Evolutionary conservation across 2,329 filamentous ascomycete genomes (phyloP), one percentile per base, ranked within the genome.

Genomic region (Aspergillus niger): DNA sequence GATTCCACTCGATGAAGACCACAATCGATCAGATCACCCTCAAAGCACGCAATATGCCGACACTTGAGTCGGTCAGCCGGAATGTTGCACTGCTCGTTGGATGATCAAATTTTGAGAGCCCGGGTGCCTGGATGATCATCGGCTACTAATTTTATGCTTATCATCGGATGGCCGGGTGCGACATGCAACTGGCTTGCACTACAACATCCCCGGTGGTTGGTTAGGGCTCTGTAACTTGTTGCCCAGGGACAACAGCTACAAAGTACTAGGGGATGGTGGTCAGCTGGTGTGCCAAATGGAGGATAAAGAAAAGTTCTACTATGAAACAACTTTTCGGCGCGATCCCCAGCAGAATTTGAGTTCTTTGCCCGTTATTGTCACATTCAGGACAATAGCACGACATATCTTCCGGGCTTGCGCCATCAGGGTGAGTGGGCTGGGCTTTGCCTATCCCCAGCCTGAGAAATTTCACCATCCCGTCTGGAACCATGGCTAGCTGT

Each of bases 31-130:
- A 63, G 55, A 63, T 58, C 56, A 41, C 56, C 47, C 51, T 43
- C 47, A 57, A 63, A 67, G 65, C 65, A 67, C 65, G 63, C 64
- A 65, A 67, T 66, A 63, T 59, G 57, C 60, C 64, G 56, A 58
- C 61, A 44, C 11, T 24, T 7, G 26, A 49, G 47, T 32, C 47
- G 47, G 47, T 44, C 39, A 55, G 39, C 53, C 38, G 28, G 39
- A 47, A 55, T 55, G 39, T 44, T 44, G 24, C 53, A 55, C 53
- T 47, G 10, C 30, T 39, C 41, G 39, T 24, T 43, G 51, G 22
- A 17, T 20, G 30, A 54, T 28, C 15, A 17, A 26, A 17, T 22
- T 26, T 17, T 39, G 51, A 22, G 51, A 11, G 13, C 39, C 41
- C 32, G 32, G 38, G 50, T 39, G 30, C 50, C 53, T 44, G 11